Base-by-base conservation (phyloP, 2,329 filamentous ascomycete genomes). In the Penicillium griseofulvum region DNA sequence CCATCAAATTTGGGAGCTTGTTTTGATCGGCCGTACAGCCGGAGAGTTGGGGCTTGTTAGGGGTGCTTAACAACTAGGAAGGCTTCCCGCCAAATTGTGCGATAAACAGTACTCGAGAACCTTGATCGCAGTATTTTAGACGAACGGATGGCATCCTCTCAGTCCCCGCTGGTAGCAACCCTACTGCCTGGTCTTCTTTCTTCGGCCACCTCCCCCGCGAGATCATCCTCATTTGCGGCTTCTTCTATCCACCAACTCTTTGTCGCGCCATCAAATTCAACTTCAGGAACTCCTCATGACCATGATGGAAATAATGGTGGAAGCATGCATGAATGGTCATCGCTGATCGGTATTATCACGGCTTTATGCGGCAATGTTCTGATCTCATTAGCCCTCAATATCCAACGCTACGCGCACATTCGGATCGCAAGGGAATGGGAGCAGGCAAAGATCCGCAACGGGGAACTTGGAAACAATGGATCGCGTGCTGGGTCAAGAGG, bases 331-430 rank as follows among this genome's bases (percentile, higher is more conserved):
- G 55, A 73, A 71, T 97, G 93, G 92, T 96, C 91, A 44, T 95
- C 91, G 26, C 80, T 97, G 51, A 97, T 99, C 69, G 94, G 94
- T 65, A 97, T 99, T 68, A 76, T 93, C 51, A 96, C 92, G 3
- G 92, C 94, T 48, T 95, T 99, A 67, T 83, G 88, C 49, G 94
- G 94, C 53, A 99, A 99, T 68, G 80, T 97, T 33, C 82, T 99
- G 50, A 97, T 99, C 63, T 96, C 93, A 0, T 86, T 99, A 60
- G 94, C 94, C 12, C 84, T 99, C 58, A 99, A 99, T 70, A 93
- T 95, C 47, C 94, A 99, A 75, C 86, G 94, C 62, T 97, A 97
- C 71, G 93, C 94, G 33, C 94, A 99, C 70, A 90, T 94, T 54
- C 84, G 88, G 54, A 82, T 99, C 58, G 86, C 90, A 59, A 82